A percentile compares a stretch with the other conserved stretches of the same genome.
phyloP scores from a whole-genome alignment of 2,329 filamentous ascomycete species.

The Gaeumannomyces tritici region DNA sequence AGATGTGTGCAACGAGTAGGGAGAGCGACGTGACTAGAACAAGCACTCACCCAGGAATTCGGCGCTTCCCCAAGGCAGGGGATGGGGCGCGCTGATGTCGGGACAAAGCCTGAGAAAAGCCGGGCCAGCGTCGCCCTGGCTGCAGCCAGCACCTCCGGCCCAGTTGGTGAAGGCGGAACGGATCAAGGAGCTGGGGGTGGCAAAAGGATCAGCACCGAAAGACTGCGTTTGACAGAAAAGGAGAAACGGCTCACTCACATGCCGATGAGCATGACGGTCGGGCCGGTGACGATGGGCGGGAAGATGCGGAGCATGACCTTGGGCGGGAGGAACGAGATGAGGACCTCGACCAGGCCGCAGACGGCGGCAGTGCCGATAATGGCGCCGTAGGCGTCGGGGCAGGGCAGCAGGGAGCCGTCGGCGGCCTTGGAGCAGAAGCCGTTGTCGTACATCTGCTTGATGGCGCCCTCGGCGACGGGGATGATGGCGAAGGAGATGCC shows the following conservation, averaged over 20 bases:
- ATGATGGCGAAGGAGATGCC: conserved; percentile 73
- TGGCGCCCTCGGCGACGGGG: conserved; percentile 60
- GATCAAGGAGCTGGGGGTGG: conserved; percentile 42
- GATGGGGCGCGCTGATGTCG: conserved; percentile 55
- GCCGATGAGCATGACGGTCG: conserved; percentile 56
- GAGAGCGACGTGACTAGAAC: not conserved
- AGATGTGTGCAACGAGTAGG: not conserved
- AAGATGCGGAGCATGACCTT: conserved; percentile 62
- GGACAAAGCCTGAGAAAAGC: conserved; percentile 55
- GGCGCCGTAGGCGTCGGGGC: conserved; percentile 67
- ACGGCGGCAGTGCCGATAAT: conserved; percentile 61
- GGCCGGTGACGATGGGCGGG: conserved; percentile 51
- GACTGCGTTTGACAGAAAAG: not conserved
- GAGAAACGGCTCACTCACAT: conserved; percentile 24
- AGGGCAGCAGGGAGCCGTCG: conserved; percentile 59
- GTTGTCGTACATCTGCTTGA: conserved; percentile 68
- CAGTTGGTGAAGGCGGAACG: conserved; percentile 65
- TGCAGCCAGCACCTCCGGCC: conserved; percentile 65
- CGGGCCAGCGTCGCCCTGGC: conserved; percentile 35
- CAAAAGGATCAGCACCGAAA: not conserved
- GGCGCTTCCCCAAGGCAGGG: conserved; percentile 68
- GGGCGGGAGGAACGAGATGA: conserved; percentile 66
- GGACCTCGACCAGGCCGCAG: conserved; percentile 60
- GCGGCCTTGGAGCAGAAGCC: conserved; percentile 54
- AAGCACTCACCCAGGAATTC: conserved; percentile 56